phyloP scores from a whole-genome alignment of 2,329 filamentous ascomycete genomes.

The Alternaria postmessia region DNA sequence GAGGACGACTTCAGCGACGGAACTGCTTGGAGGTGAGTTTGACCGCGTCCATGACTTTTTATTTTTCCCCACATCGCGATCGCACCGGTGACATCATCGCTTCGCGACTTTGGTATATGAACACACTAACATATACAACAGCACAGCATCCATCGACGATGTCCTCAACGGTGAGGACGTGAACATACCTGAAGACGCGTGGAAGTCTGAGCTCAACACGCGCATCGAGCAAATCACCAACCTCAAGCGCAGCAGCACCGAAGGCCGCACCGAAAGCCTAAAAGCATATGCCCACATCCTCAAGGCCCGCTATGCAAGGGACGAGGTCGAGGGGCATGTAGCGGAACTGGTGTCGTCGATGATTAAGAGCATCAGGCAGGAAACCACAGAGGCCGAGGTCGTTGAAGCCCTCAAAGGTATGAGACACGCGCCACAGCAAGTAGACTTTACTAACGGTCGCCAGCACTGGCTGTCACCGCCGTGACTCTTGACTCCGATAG shows the following conservation, averaged over 20 bases:
- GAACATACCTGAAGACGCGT: conserved; percentile 59
- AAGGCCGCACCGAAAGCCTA: conserved; percentile 72
- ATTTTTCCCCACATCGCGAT: conserved; percentile 16
- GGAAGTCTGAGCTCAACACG: conserved; percentile 69
- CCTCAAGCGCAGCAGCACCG: conserved; percentile 78
- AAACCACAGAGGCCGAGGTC: conserved; percentile 73
- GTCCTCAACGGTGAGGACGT: conserved; percentile 62
- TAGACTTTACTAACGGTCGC: conserved; percentile 23
- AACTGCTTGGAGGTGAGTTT: conserved; percentile 64
- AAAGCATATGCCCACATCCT: conserved; percentile 70
- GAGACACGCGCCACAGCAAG: neutral
- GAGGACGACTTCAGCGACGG: conserved; percentile 69
- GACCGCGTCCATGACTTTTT: conserved; percentile 9
- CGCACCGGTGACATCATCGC: conserved; percentile 39
- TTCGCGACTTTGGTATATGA: conserved; percentile 12
- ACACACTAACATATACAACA: conserved; percentile 45
- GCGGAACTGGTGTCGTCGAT: conserved; percentile 71
- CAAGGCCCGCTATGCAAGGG: conserved; percentile 72
- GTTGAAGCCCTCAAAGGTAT: conserved; percentile 72
- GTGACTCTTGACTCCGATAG: conserved; percentile 71
- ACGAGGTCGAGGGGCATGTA: conserved; percentile 67
- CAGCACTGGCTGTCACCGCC: conserved; percentile 73
- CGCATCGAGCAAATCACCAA: conserved; percentile 76
- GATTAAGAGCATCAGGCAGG: conserved; percentile 73
- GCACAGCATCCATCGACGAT: conserved; percentile 73